Evolutionary conservation across 148 eudicot genomes (phyloP).

Genomic region (Camellia japonica): DNA sequence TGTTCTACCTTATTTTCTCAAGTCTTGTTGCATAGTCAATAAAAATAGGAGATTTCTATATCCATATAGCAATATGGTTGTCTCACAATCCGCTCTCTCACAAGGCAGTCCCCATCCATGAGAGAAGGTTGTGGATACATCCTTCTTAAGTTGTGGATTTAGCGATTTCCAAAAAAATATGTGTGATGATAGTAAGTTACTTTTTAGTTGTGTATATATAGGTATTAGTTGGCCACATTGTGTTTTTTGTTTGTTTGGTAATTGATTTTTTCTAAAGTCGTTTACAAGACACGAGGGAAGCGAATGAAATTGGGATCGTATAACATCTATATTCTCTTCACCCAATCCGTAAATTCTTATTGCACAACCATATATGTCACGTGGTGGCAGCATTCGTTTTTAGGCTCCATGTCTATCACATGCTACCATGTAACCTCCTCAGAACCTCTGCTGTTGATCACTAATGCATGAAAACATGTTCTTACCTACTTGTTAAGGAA

Average conservation of each 20-base stretch:
- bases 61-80: not conserved
- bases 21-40: not conserved
- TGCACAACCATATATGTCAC: not conserved
- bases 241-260: not conserved
- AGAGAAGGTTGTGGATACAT: not conserved
- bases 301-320: not conserved
- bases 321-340: not conserved
- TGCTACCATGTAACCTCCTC: not conserved
- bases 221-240: not conserved
- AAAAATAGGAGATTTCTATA: constrained; percentile 3
- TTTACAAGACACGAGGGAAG: not conserved
- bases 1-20: constrained; percentile 5
- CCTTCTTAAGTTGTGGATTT: not conserved
- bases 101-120: not conserved
- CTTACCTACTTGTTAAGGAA: no score
- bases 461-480: not conserved
- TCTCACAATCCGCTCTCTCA: not conserved
- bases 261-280: not conserved
- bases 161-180: not conserved
- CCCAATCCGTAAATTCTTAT: not conserved
- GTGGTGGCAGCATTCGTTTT: not conserved
- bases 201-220: not conserved
- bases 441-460: not conserved
- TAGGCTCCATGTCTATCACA: not conserved
- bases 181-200: not conserved